Evolutionary conservation across 2,329 filamentous ascomycete genomes (phyloP), one percentile per base, ranked within the genome.

Genomic region (Phialophora tarda): DNA sequence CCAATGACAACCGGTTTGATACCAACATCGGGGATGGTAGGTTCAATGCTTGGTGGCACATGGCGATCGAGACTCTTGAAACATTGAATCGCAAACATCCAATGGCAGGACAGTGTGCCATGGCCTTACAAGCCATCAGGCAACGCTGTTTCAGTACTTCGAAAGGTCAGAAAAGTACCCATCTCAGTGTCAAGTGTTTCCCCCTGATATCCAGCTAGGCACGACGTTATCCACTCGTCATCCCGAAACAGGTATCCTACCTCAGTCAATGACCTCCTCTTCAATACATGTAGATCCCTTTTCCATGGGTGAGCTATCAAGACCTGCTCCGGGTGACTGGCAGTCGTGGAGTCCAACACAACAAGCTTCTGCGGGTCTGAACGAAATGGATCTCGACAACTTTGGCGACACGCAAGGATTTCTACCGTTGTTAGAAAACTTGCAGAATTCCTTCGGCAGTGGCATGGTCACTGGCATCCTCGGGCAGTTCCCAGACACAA

Each of bases 371-470:
- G 28, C 56, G 28, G 14, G 21, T 47, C 12, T 59, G 23, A 38
- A n/a, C 56, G 56, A 59, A 41, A 14, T 41, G 17, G 56, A 59
- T 28, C 7, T 41, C 30, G 56, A 59, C 10, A 59, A n/a, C 56
- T 41, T 12, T 47, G 56, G 11, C 23, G 34, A 47, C 23, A 12
- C 17, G 23, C 7, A 34, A 28, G 54, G 54, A 14, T 30, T 57
- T 28, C 12, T 23, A 12, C 54, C 54, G 54, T 17, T 57, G 54
- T 57, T 57, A 10, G 54, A 59, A 38, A 59, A 28, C 23, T 23
- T 59, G 17, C 56, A 59, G 32, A 59, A 48, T 59, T 41, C 56
- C n/a, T 59, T 59, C 23, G 56, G 56, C 17, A 44, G 10, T 47
- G 56, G 17, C 23, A 47, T 44, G 10, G 44, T 44, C 10, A 8